Base-by-base conservation (phyloP, 768 basidiomycete species). In the Boletus bicolor region DNA sequence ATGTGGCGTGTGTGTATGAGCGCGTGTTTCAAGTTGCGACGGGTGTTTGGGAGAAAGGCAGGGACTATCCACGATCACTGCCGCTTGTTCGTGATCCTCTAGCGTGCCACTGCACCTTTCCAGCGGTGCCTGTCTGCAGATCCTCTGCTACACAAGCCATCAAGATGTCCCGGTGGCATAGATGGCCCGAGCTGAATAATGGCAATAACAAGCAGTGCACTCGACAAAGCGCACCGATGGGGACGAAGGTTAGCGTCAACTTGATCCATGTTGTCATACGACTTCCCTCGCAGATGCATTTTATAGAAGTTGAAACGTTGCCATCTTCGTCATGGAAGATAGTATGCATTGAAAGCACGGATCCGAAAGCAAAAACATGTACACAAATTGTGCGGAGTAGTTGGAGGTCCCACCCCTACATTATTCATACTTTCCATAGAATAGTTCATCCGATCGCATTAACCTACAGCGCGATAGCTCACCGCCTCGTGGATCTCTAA, bases 341-440 rank as follows among this genome's bases (percentile, higher is more conserved):
- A 55, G 26, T 28, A 28, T 62, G 44, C 52, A 62, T 56, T 47
- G 55, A 61, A 53, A 61, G 53, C 48, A 37, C 37, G 41, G 44
- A 39, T 34, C 44, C 56, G 51, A 62, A 57, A 64, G 57, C 50
- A 60, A 55, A 67, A 59, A 21, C 57, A 62, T 70, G 54, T 71
- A 70, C 59, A 70, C 44, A 60, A 57, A 54, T 32, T 39, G 48
- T 53, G 56, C 57, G 54, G 42, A 60, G 45, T 61, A 59, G 53
- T 44, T 46, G 42, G 64, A 64, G 56, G 59, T 59, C 61, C 66
- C 54, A 72, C 62, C 64, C 60, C 57, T 53, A 60, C 35, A 70
- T 70, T 70, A 70, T 24, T 51, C 59, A 46, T 52, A 51, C 57
- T 56, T 45, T 51, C 52, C 56, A 64, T 71, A 73, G 34, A 63